Base-by-base conservation (phyloP, 768 basidiomycete species). In the Fomitopsis serialis region DNA sequence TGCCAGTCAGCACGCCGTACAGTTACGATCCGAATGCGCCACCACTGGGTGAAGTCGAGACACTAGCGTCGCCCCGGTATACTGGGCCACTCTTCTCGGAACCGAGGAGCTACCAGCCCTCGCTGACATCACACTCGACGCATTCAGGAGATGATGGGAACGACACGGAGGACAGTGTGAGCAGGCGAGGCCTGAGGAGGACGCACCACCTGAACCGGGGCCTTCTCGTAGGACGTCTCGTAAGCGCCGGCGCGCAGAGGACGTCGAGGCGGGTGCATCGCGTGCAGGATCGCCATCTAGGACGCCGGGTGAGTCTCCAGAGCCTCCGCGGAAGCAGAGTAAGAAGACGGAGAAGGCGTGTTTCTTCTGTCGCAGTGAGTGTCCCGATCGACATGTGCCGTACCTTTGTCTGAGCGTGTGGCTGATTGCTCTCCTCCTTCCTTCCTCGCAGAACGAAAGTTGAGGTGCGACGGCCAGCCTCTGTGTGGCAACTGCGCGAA, bases 311-410 rank as follows among this genome's bases (percentile, higher is more conserved):
- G 29, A 32, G 37, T 40, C 37, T 17, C 37, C 45, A 29, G 45
- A 43, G 35, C 24, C 49, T 27, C 35, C 49, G 51, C 54, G 53
- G 48, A 64, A 61, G 59, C 48, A 46, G 54, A 52, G 55, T 64
- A 22, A 68, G 72, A 58, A 85, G 71, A 80, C 79, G 32, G 70
- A 72, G 22, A 76, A 89, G 34, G 88, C 88, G 54, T 91, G 88
- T 70, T 74, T 86, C 68, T 89, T 89, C 66, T 91, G 88, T 72
- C 76, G 88, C 78, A 77, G 88, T 84, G 59, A 72, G 77, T 63
- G 23, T 19, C 24, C 32, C 54, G 48, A 32, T 5, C 29, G 29
- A 32, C 29, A 5, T 5, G 11, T 6, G 29, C 11, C 29, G 54
- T 50, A 27, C 21, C 13, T 44, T 40, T 37, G 22, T n/a, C 6